A percentile compares a stretch with the other conserved stretches of the same genome.
phyloP scores from a whole-genome alignment of 331 rosid species.

The Acacia concinna region DNA sequence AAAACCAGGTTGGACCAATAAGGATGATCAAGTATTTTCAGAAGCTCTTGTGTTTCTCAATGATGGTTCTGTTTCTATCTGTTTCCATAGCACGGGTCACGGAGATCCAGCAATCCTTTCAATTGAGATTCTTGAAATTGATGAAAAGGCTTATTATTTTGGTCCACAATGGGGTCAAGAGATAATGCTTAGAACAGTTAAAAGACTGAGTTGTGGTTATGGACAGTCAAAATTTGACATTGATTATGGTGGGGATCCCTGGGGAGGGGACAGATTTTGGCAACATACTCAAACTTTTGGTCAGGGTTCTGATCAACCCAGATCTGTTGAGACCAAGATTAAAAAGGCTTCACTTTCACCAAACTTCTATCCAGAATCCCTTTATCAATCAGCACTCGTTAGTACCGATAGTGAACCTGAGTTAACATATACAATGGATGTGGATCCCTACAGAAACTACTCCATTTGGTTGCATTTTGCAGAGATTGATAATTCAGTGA shows the following conservation, averaged over 20 bases:
- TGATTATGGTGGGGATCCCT: conserved; percentile 58
- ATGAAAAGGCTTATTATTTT: conserved; percentile 62
- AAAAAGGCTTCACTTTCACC: conserved; percentile 68
- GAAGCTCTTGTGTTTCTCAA: conserved; percentile 68
- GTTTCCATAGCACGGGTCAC: conserved; percentile 97
- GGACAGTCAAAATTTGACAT: conserved; percentile 73
- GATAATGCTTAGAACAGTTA: conserved; percentile 68
- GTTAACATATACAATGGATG: conserved; percentile 67
- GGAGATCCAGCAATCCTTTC: conserved; percentile 95
- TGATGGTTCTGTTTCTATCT: conserved; percentile 72
- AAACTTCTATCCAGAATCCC: conserved; percentile 84
- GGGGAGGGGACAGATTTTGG: conserved; percentile 99
- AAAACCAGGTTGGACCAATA: conserved; percentile 83
- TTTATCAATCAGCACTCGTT: conserved; percentile 71
- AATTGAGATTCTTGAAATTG: conserved; percentile 88
- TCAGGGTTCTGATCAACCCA: conserved; percentile 53
- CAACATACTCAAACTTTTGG: conserved; percentile 50
- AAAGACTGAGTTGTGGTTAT: conserved; percentile 77
- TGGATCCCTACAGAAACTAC: conserved; percentile 88
- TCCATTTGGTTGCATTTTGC: conserved; percentile 95
- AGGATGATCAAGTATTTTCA: conserved; percentile 74
- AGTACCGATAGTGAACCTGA: conserved; percentile 68
- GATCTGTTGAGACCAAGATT: conserved; percentile 68
- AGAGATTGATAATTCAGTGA: conserved; percentile 68
- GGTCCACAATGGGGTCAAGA: conserved; percentile 59